Conservation (phyloP, 345 rosid species). For the Ceriops tagal region DNA sequence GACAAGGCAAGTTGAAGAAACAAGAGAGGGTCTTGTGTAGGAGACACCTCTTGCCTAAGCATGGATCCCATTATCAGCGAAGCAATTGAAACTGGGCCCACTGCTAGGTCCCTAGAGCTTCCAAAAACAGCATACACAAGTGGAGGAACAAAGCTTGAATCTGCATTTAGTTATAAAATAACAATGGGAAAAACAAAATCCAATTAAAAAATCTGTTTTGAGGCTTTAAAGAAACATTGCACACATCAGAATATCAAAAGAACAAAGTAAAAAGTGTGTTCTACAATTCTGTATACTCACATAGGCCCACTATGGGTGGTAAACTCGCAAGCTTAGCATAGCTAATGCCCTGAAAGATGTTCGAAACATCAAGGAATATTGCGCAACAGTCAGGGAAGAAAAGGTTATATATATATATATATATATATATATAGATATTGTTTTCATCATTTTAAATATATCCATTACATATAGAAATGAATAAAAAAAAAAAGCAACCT, state of each 20-base stretch:
- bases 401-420: no score
- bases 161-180: conserved; percentile 27
- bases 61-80: conserved; percentile 92
- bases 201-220: no score
- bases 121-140: conserved; percentile 89
- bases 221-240: no score
- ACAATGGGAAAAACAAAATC: no score
- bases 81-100: conserved; percentile 93
- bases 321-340: conserved; percentile 92
- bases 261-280: not conserved
- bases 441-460: not conserved
- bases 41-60: conserved; percentile 83
- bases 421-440: not conserved
- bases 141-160: conserved; percentile 97
- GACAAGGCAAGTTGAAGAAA: conserved; percentile 88
- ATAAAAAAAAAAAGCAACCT: conserved; percentile 32
- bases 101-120: conserved; percentile 93
- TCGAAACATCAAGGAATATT: not conserved
- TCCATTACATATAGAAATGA: not conserved
- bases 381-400: not conserved
- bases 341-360: conserved; percentile 72
- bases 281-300: conserved; percentile 43
- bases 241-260: not conserved
- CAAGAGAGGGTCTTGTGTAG: conserved; percentile 50
- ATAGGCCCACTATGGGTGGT: conserved; percentile 86